Evolutionary conservation across 2,329 filamentous ascomycete genomes (phyloP).

Genomic region (Penicillium psychrosexuale): DNA sequence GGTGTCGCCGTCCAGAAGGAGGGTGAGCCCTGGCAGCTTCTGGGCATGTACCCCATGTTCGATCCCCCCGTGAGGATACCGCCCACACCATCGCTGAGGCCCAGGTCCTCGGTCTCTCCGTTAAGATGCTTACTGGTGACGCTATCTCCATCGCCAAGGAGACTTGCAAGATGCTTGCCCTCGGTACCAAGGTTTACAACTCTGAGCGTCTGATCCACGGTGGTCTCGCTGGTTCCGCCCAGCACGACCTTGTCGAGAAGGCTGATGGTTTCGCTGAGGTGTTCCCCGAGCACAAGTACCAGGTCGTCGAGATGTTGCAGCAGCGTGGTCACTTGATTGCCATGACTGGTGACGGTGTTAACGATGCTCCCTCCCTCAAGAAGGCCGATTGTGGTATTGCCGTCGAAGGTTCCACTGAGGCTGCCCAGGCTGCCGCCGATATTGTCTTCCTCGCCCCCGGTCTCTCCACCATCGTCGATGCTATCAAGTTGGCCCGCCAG

Average conservation of each 20-base stretch:
- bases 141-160: constrained; percentile 77
- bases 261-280: constrained; percentile 72
- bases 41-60: constrained; percentile 77
- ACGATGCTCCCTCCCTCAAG: constrained; percentile 70
- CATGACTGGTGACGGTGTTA: constrained; percentile 75
- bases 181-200: constrained; percentile 78
- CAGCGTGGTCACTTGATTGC: constrained; percentile 70
- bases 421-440: constrained; percentile 68
- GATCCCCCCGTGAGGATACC: constrained; percentile 74
- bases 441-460: constrained; percentile 73
- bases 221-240: constrained; percentile 68
- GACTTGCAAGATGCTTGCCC: constrained; percentile 77
- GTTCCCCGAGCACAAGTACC: constrained; percentile 73
- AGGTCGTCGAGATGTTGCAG: constrained; percentile 72
- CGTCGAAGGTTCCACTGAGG: constrained; percentile 69
- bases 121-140: constrained; percentile 81
- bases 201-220: constrained; percentile 74
- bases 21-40: constrained; percentile 68
- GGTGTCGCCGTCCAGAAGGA: constrained; percentile 77
- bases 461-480: constrained; percentile 67
- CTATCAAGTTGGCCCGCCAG: constrained; percentile 70
- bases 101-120: constrained; percentile 70
- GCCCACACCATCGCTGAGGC: constrained; percentile 75
- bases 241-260: constrained; percentile 73
- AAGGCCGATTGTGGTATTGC: constrained; percentile 73